Percentiles rank a stretch among this genome's conserved stretches.
Evolutionary conservation across 768 basidiomycete genomes (phyloP).

Genomic region (Crepidotus variabilis): DNA sequence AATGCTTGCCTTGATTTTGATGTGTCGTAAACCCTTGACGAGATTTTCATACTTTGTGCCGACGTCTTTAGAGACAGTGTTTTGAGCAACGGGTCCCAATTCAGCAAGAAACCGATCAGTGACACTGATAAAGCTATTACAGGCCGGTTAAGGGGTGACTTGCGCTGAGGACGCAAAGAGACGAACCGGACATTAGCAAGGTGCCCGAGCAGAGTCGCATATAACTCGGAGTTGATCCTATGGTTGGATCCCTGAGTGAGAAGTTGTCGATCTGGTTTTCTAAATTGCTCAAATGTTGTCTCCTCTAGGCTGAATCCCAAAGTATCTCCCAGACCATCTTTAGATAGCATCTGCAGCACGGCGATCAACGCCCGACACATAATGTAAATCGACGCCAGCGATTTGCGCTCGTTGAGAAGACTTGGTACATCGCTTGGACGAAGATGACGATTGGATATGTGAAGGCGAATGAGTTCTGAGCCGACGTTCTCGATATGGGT

Average conservation of each 20-base stretch:
- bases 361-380: constrained; percentile 85
- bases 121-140: constrained; percentile 78
- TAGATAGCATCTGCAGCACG: constrained; percentile 66
- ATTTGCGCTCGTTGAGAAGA: constrained; percentile 66
- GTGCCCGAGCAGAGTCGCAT: constrained; percentile 80
- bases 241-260: constrained; percentile 70
- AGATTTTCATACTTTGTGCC: constrained; percentile 85
- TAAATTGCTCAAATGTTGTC: constrained; percentile 83
- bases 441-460: constrained; percentile 32
- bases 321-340: constrained; percentile 74
- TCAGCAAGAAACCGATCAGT: constrained; percentile 87
- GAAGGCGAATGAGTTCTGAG: constrained; percentile 48
- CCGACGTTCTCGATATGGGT: constrained; percentile 64
- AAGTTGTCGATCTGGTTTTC: constrained; percentile 64
- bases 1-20: constrained; percentile 69
- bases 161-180: background rate
- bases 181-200: constrained; percentile 76
- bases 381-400: constrained; percentile 84
- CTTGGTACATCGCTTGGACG: constrained; percentile 45
- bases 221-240: constrained; percentile 76
- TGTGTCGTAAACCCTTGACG: constrained; percentile 73
- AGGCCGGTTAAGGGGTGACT: background rate
- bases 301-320: constrained; percentile 83
- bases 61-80: constrained; percentile 73
- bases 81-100: constrained; percentile 67